Base-by-base conservation (phyloP, 2,329 filamentous ascomycete species). In the Diaporthe sp. region DNA sequence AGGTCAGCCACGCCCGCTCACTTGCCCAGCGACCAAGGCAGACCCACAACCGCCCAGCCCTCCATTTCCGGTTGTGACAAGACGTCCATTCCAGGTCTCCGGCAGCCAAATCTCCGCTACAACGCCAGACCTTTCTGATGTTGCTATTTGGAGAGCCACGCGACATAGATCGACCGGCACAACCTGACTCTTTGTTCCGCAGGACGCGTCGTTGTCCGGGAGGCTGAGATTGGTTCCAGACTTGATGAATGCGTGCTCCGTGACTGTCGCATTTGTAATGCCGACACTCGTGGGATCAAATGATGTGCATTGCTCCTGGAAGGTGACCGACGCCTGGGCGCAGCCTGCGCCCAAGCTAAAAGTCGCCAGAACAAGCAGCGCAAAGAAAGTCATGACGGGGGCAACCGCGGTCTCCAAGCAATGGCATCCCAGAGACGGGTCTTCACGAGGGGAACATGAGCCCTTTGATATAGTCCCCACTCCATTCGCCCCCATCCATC, bases 51-150 rank as follows among this genome's bases (percentile, higher is more conserved):
- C 88, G 53, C 84, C 83, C 17, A 89, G 79, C 3, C 88, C 88
- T 5, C 87, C 87, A 58, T 89, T 89, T 2, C 87, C 88, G 0
- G 86, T 87, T 34, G 83, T 85, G 53, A 89, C 77, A 76, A 88
- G 85, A 0, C 88, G 85, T 1, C 85, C 84, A 1, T 82, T 84
- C 82, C 88, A 89, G 44, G 80, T 76, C 49, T 82, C 79, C 0
- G 88, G 88, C 51, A 89, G 83, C 88, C 87, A 89, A 1, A 85
- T 82, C 77, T 89, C 88, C 22, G 87, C 78, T 10, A 81, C 84
- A 44, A 90, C 86, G 68, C 85, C 84, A 17, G 87, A 87, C 22
- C 81, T 82, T 58, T 81, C 79, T 4, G 81, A 81, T 0, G 82
- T 84, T 22, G 79, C 74, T 3, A 83, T 77, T 15, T 78, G 76